Conservation (phyloP, 805 yeast species). For the Candida vaughaniae region DNA sequence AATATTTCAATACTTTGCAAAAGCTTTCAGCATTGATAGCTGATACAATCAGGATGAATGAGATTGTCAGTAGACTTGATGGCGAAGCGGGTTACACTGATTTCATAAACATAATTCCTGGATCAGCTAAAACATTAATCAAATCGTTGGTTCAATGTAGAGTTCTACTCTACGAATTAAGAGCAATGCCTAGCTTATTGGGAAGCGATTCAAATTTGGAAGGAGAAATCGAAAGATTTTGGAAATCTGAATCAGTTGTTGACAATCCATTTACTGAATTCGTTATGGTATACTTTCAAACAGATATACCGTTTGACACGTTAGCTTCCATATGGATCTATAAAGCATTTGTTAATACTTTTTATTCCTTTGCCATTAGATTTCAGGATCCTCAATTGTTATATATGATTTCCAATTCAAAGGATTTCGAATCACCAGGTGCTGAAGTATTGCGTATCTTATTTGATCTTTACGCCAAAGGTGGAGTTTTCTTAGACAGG, state of each 20-base stretch:
- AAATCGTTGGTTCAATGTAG: constrained; percentile 46
- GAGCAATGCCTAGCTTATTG: constrained; percentile 13
- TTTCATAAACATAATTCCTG: constrained; percentile 27
- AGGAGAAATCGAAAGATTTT: constrained; percentile 21
- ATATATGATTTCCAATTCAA: background rate
- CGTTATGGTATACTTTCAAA: constrained; percentile 40
- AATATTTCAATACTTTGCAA: constrained; percentile 19
- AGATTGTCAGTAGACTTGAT: constrained; percentile 56
- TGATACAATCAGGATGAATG: constrained; percentile 56
- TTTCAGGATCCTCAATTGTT: background rate
- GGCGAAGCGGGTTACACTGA: constrained; percentile 23
- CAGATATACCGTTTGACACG: constrained; percentile 43
- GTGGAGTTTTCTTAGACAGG: background rate
- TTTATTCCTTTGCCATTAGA: constrained; percentile 20
- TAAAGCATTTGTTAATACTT: constrained; percentile 24
- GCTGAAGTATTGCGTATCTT: constrained; percentile 5
- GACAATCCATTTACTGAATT: constrained; percentile 40
- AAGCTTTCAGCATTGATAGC: constrained; percentile 34
- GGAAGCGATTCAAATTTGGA: constrained; percentile 8
- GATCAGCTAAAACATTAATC: constrained; percentile 29
- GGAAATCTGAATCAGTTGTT: constrained; percentile 22
- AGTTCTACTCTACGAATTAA: constrained; percentile 12
- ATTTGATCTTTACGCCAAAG: background rate
- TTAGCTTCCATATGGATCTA: constrained; percentile 30
- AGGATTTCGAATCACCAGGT: background rate